Base-by-base conservation (phyloP, 2,329 filamentous ascomycete genomes). In the Capronia coronata region DNA sequence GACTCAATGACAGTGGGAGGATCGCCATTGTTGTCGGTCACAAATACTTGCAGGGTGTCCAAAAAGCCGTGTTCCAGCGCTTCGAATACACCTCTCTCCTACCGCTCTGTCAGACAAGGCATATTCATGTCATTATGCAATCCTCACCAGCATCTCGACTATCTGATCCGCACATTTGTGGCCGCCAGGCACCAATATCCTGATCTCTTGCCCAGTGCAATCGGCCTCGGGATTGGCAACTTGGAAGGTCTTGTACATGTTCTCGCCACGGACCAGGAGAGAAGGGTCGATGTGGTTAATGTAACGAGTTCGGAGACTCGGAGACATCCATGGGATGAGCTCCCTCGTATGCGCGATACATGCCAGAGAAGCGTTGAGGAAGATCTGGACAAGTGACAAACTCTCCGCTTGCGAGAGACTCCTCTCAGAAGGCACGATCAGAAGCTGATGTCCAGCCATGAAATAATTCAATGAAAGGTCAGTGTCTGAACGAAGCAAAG, bases 71-170 rank as follows among this genome's bases (percentile, higher is more conserved):
- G 64, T 41, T 66, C 61, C 3, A 77, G 55, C 3, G 72, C 72
- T 14, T 71, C 66, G 55, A 75, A 76, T 2, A 71, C 70, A 6
- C 71, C 73, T 19, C 66, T 61, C 60, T 77, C 74, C 74, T 77
- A 46, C n/a, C 23, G 6, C 22, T 4, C n/a, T 38, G 58, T 70
- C 42, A 68, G 59, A 22, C 9, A 34, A 18, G 27, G 11, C 10
- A 30, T 16, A 19, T 23, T 9, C 6, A 16, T 18, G 14, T 9
- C 6, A 10, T 30, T 32, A 8, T 19, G 34, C 8, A 38, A 16
- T 47, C 22, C 67, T 57, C 61, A 76, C 75, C 52, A 77, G 64
- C 60, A 72, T 68, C 53, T 74, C 66, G 3, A 77, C 63, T 18
- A 77, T 65, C 46, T 55, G 59, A 55, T 77, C 69, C 1, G 67